Evolutionary conservation across 2,329 filamentous ascomycete genomes (phyloP), one percentile per base, ranked within the genome.

Genomic region (Aspergillus japonicus): DNA sequence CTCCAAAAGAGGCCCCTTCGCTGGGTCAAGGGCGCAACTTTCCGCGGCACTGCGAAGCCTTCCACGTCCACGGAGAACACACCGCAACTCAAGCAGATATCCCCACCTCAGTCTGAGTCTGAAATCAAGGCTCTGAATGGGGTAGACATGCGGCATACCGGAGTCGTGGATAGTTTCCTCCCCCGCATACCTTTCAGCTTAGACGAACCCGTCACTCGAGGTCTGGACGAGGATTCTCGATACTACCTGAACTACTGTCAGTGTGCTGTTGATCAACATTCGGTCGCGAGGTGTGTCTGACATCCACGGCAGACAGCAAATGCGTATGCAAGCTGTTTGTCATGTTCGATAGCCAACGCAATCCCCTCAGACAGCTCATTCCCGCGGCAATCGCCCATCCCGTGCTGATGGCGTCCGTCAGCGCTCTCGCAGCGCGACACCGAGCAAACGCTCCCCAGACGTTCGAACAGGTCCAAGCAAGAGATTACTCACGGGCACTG

Each of bases 241-340:
- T 74, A 68, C 26, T 74, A 74, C 50, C 50, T 74, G 12, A 67
- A 74, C 57, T 73, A 74, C 58, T 74, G 71, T 73, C 56, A 58
- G 69, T 61, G 21, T 47, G 10, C 14, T 42, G 5, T n/a, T 19
- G n/a, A 16, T 29, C n/a, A 23, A 54, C 1, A 2, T 16, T 10
- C 23, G 44, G 19, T 29, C 7, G 7, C 7, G 21, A 16, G 19
- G 56, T n/a, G 14, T 7, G 12, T 33, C 49, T 60, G 35, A 64
- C 51, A n/a, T 31, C 54, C 50, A 3, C 26, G 5, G 1, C 26
- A 74, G 72, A 73, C 64, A 71, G 67, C 54, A 61, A 65, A 23
- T 68, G 66, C 21, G 69, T 74, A 54, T 71, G 70, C 66, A 71
- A 73, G 54, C 56, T 75, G 16, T 71, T 64, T 31, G 62, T 67